These are phyloP conservation scores for Suhomyces taliae DNA, from an alignment of 1,139 yeast genomes.

Conservation along the genomic window DNA sequence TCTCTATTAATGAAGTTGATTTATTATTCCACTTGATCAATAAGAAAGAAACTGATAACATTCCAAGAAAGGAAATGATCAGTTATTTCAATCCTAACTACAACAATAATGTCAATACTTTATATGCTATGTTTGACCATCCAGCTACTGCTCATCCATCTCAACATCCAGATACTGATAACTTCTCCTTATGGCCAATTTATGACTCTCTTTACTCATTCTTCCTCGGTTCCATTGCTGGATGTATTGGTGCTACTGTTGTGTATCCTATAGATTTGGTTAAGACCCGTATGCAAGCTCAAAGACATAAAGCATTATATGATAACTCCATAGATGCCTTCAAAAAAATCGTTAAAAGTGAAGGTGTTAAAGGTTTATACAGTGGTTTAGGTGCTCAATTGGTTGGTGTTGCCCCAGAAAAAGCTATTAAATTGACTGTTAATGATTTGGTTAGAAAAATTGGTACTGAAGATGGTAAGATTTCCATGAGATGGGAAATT, in stretches of 20 bases:
- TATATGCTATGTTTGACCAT: conserved; percentile 44
- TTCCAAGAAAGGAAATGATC: conserved; percentile 54
- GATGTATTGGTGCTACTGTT: conserved; percentile 97
- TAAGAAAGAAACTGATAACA: conserved; percentile 42
- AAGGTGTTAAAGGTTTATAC: conserved; percentile 87
- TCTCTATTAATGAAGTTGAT: conserved; percentile 44
- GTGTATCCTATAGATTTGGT: conserved; percentile 96
- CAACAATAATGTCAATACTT: conserved; percentile 35
- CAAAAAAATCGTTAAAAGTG: conserved; percentile 68
- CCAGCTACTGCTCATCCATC: conserved; percentile 32
- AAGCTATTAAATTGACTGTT: conserved; percentile 93
- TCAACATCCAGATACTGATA: conserved; percentile 31
- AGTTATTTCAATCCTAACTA: conserved; percentile 49
- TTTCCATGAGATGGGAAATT: conserved; percentile 73
- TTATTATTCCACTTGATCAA: conserved; percentile 51
- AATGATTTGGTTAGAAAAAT: conserved; percentile 83
- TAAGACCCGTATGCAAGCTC: conserved; percentile 97
- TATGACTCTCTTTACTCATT: conserved; percentile 89
- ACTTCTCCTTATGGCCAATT: conserved; percentile 54
- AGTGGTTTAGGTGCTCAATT: conserved; percentile 94
- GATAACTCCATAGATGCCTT: conserved; percentile 86
- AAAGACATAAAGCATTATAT: conserved; percentile 71
- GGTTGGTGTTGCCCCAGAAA: conserved; percentile 97
- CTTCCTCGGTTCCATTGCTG: conserved; percentile 89
- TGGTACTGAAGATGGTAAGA: conserved; percentile 61